Conservation (phyloP, 805 yeast species). For the Starmerella bacillaris region DNA sequence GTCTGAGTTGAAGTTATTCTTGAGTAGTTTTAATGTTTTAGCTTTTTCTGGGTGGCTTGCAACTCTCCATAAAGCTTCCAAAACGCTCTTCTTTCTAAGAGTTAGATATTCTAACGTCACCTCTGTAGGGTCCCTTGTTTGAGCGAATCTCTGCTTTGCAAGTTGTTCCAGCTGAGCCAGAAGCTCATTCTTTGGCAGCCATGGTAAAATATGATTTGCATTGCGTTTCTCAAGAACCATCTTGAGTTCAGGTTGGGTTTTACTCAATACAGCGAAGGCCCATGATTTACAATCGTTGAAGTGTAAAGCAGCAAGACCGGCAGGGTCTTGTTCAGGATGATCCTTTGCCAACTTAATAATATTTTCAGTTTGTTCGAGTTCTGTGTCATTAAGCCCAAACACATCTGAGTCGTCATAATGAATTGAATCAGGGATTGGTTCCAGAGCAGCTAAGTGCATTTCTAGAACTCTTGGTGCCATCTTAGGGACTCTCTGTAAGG, state of each 20-base stretch:
- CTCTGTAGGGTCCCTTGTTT: constrained; percentile 49
- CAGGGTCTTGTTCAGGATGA: constrained; percentile 1
- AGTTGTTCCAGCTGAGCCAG: constrained; percentile 41
- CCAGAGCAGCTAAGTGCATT: not conserved
- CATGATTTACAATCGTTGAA: constrained; percentile 19
- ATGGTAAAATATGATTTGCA: constrained; percentile 39
- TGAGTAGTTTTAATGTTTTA: constrained; percentile 61
- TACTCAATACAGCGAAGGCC: constrained; percentile 74
- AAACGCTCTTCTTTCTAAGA: constrained; percentile 52
- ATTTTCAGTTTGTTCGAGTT: not conserved
- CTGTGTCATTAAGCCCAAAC: not conserved
- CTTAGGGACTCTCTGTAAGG: not conserved
- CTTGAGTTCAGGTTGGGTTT: constrained; percentile 51
- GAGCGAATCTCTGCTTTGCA: constrained; percentile 55
- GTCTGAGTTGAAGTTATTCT: constrained; percentile 52
- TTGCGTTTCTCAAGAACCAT: constrained; percentile 16
- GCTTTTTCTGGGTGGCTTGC: constrained; percentile 61
- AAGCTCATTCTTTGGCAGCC: constrained; percentile 39
- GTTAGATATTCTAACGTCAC: constrained; percentile 67
- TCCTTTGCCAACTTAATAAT: not conserved
- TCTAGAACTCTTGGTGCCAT: not conserved
- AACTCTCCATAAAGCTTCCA: constrained; percentile 68
- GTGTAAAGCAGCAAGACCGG: constrained; percentile 1
- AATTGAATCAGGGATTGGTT: not conserved
- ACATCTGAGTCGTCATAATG: not conserved